Evolutionary conservation across 768 basidiomycete genomes (phyloP).

Genomic region (Mycena vulgaris): DNA sequence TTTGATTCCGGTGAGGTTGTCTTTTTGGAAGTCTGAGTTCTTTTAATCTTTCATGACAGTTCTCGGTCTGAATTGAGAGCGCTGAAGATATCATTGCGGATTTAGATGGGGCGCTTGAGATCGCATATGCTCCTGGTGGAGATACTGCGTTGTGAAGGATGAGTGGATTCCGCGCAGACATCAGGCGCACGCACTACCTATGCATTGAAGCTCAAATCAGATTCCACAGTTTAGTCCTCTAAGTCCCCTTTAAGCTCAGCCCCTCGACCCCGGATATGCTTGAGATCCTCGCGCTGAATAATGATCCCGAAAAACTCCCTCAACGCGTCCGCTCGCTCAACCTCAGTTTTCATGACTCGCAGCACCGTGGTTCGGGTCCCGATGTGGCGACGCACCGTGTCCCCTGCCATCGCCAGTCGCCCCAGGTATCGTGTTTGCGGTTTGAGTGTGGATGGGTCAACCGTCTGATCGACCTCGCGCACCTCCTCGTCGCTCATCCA

Average conservation of each 20-base stretch:
- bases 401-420: slow-evolving; percentile 29
- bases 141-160: no score
- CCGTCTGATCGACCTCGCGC: slow-evolving; percentile 6
- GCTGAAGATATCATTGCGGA: slow-evolving; percentile 26
- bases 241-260: slow-evolving; percentile 35
- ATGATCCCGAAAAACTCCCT: slow-evolving; percentile 28
- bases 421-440: slow-evolving; percentile 32
- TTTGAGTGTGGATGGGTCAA: slow-evolving; percentile 4
- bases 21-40: no score
- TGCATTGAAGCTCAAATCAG: no score
- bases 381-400: slow-evolving; percentile 28
- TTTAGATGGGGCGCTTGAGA: slow-evolving; percentile 11
- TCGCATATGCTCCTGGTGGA: no score
- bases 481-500: slow-evolving; percentile 36
- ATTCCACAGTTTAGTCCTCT: no score
- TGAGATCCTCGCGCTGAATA: slow-evolving; percentile 20
- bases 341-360: slow-evolving; percentile 25
- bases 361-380: slow-evolving; percentile 27
- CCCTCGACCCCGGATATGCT: slow-evolving; percentile 22
- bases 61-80: slow-evolving; percentile 27
- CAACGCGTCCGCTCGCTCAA: slow-evolving; percentile 32
- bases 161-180: no score
- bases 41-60: no score
- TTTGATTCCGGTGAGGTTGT: no score
- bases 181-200: no score